phyloP scores from a whole-genome alignment of 163 green algal species.

The Scenedesmus sp. region DNA sequence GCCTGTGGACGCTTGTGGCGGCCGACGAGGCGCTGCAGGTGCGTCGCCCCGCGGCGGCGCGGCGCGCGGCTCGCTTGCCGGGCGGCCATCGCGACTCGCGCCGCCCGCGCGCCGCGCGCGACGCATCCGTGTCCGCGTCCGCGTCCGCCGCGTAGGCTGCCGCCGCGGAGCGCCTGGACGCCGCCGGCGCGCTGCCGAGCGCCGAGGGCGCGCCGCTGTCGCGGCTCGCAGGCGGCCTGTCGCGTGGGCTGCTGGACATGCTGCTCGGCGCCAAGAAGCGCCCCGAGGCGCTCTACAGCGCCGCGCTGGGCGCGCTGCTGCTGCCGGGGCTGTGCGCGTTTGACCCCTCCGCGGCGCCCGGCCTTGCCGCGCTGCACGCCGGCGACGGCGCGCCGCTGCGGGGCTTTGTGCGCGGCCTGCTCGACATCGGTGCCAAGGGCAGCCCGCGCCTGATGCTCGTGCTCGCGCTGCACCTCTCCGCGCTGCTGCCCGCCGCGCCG shows the following conservation, averaged over 20 bases:
- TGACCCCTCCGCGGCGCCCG: background rate
- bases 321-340: constrained; percentile 33
- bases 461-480: constrained; percentile 1
- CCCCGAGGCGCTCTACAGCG: constrained; percentile 14
- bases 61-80: background rate
- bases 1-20: constrained; percentile 9
- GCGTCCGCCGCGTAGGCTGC: background rate
- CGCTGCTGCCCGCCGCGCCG: background rate
- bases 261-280: constrained; percentile 33
- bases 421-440: constrained; percentile 3
- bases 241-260: constrained; percentile 6
- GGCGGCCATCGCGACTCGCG: too few relatives aligned
- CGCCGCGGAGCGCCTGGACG: background rate
- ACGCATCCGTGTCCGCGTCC: background rate
- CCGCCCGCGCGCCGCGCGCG: constrained; percentile 4
- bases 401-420: constrained; percentile 18
- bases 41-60: too few relatives aligned
- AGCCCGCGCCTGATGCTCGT: constrained; percentile 20
- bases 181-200: too few relatives aligned
- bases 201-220: too few relatives aligned
- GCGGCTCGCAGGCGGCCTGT: background rate
- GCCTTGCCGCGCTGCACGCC: constrained; percentile 18
- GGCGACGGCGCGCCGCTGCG: constrained; percentile 8
- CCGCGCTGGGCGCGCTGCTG: constrained; percentile 2
- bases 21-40: constrained; percentile 42